A percentile compares a stretch with the other conserved stretches of the same genome.
Evolutionary conservation across 2,329 filamentous ascomycete genomes (phyloP).

Genomic region (Orbilia oligospora): DNA sequence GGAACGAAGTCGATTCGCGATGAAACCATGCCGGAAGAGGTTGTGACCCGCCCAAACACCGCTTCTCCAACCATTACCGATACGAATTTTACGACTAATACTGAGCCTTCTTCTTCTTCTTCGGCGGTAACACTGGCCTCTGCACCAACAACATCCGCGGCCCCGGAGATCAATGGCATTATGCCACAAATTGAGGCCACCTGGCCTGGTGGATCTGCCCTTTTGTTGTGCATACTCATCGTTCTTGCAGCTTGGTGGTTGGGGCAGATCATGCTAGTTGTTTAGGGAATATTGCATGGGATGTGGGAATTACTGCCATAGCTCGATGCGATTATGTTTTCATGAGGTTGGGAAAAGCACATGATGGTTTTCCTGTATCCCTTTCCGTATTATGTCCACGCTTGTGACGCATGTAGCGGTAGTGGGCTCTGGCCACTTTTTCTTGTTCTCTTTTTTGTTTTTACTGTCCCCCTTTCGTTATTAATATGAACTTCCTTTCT

Average conservation of each 20-base stretch:
- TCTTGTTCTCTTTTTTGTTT: conserved; percentile 36
- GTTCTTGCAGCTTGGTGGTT: conserved; percentile 38
- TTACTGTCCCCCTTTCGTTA: conserved; percentile 63
- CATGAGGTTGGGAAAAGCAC: conserved; percentile 62
- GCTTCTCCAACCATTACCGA: conserved; percentile 42
- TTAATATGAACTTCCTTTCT: conserved; percentile 56
- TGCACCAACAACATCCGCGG: background rate
- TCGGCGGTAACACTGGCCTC: background rate
- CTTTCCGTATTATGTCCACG: conserved; percentile 63
- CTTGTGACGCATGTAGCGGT: conserved; percentile 62
- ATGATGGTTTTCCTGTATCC: conserved; percentile 64
- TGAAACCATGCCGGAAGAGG: conserved; percentile 18
- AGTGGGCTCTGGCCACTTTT: conserved; percentile 57
- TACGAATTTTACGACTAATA: conserved; percentile 48
- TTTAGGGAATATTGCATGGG: conserved; percentile 43
- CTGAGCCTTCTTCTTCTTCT: conserved; percentile 23
- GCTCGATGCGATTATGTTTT: conserved; percentile 62
- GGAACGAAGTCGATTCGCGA: conserved; percentile 45
- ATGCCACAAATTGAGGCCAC: background rate
- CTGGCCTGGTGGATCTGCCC: conserved; percentile 46
- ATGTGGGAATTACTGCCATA: conserved; percentile 63
- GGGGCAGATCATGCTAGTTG: conserved; percentile 28
- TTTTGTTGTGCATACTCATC: conserved; percentile 26
- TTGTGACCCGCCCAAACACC: conserved; percentile 13
- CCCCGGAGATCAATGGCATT: background rate